phyloP scores from a whole-genome alignment of 106 monocot genomes.

The Allium sativum region DNA sequence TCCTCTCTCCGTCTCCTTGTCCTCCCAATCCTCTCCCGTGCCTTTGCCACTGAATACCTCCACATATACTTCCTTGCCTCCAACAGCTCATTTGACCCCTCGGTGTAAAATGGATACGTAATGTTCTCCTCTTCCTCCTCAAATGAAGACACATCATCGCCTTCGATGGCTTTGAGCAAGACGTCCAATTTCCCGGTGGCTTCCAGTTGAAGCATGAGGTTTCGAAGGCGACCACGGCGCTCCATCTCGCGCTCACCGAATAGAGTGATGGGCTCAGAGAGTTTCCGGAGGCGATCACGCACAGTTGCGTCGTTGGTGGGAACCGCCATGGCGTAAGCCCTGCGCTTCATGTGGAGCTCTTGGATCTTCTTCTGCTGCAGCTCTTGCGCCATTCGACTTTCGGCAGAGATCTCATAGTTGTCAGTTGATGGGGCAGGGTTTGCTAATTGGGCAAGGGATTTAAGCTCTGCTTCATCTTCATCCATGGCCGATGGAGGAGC shows the following conservation, averaged over 20 bases:
- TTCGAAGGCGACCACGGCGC: conserved; percentile 80
- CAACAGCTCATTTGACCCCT: conserved; percentile 56
- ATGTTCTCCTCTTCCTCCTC: conserved; percentile 33
- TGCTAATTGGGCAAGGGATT: conserved; percentile 11
- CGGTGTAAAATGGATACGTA: conserved; percentile 83
- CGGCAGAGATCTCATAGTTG: conserved; percentile 82
- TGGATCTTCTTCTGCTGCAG: conserved; percentile 78
- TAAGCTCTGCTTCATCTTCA: conserved; percentile 18
- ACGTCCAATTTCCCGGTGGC: conserved; percentile 68
- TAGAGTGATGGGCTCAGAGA: conserved; percentile 89
- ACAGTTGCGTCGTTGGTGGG: conserved; percentile 94
- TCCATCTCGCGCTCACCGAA: conserved; percentile 99
- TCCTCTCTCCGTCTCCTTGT: conserved; percentile 83
- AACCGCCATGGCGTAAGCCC: conserved; percentile 91
- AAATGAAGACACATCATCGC: conserved; percentile 24
- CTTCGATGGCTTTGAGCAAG: conserved; percentile 54
- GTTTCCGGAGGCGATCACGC: conserved; percentile 77
- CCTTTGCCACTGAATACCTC: conserved; percentile 43
- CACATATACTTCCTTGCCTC: conserved; percentile 54
- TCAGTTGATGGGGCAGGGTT: conserved; percentile 11
- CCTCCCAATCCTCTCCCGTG: conserved; percentile 50
- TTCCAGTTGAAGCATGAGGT: conserved; percentile 71
- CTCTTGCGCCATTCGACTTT: conserved; percentile 66
- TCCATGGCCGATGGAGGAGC: conserved; percentile 20
- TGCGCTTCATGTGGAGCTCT: conserved; percentile 76